Conservation (phyloP, 2,329 filamentous ascomycete species). For the Neopestalotiopsis sp. region DNA sequence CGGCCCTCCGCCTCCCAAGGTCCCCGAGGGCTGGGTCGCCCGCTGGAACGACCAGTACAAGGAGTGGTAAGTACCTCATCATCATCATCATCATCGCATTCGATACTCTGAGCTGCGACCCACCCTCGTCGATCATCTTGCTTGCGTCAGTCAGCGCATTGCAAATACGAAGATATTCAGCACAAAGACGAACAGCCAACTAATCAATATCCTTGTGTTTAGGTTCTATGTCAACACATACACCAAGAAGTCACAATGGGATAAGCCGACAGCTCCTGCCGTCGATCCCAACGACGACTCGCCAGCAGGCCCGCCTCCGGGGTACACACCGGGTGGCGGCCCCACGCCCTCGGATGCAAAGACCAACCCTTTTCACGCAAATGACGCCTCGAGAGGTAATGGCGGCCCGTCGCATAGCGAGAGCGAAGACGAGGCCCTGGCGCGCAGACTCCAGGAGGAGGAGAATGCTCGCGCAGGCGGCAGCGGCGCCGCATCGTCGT, state of each 20-base stretch:
- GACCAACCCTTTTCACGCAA: slow-evolving; percentile 69
- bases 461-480: slow-evolving; percentile 69
- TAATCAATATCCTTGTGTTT: not conserved
- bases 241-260: slow-evolving; percentile 92
- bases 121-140: not conserved
- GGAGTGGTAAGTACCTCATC: slow-evolving; percentile 60
- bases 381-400: slow-evolving; percentile 35
- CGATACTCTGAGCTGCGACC: not conserved
- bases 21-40: slow-evolving; percentile 83
- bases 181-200: not conserved
- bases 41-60: slow-evolving; percentile 88
- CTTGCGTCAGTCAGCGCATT: not conserved
- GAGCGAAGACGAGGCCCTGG: slow-evolving; percentile 53
- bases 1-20: slow-evolving; percentile 62
- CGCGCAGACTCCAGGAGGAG: slow-evolving; percentile 81
- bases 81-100: slow-evolving; percentile 7
- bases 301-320: slow-evolving; percentile 69
- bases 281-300: slow-evolving; percentile 52
- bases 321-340: slow-evolving; percentile 61
- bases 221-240: slow-evolving; percentile 92
- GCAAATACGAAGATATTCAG: too few species aligned
- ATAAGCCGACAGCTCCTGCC: slow-evolving; percentile 75
- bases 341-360: slow-evolving; percentile 62
- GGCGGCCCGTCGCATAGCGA: slow-evolving; percentile 21
- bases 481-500: slow-evolving; percentile 39